These are phyloP conservation scores for Trichoderma simmonsii DNA, from an alignment of 2,329 filamentous ascomycete genomes.

Conservation along the genomic window DNA sequence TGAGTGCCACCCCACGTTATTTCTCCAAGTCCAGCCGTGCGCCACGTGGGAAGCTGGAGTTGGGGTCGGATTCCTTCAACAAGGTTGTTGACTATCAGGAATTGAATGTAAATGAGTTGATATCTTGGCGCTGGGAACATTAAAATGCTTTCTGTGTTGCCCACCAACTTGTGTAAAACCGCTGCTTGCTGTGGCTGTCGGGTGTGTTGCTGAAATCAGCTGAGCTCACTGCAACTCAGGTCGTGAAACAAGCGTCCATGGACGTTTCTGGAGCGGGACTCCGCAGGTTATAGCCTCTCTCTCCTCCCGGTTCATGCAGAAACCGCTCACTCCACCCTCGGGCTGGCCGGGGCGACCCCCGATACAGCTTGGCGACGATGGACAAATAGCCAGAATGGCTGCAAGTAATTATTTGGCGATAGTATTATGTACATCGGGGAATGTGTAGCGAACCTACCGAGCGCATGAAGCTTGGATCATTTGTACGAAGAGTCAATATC, in stretches of 20 bases:
- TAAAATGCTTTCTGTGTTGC: background rate
- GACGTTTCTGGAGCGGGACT: background rate
- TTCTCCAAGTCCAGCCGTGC: background rate
- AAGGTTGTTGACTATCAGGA: background rate
- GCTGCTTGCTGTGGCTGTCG: background rate
- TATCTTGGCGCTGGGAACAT: background rate
- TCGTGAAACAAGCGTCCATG: background rate
- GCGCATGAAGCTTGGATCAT: background rate
- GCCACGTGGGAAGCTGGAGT: background rate
- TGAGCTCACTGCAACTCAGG: background rate
- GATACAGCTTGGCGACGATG: background rate
- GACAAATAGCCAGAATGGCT: background rate
- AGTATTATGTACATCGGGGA: background rate
- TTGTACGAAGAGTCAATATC: background rate
- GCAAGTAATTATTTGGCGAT: background rate
- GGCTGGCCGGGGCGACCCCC: background rate
- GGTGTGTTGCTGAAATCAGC: background rate
- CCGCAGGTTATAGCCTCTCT: background rate
- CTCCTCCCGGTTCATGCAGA: background rate
- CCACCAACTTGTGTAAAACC: background rate
- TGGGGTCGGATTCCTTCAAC: background rate
- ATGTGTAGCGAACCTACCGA: background rate
- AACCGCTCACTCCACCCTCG: background rate
- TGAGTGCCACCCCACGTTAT: background rate
- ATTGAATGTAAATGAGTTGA: background rate